A percentile compares a stretch with the other conserved stretches of the same genome.
These are phyloP conservation scores for Uronychia setigera DNA, from an alignment of 73 alveolate species.

Conservation along the genomic window DNA sequence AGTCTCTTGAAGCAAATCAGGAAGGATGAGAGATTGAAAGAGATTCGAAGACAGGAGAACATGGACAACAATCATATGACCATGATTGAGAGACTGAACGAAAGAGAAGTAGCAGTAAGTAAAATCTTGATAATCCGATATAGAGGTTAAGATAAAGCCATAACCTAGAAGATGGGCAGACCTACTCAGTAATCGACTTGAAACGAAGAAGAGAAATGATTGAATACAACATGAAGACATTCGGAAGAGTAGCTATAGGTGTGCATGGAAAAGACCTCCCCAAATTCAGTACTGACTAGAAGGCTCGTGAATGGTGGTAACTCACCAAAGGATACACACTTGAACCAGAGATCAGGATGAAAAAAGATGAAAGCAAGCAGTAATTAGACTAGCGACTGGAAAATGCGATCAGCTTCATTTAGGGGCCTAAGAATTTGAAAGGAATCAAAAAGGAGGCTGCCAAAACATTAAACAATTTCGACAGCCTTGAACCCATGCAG, in stretches of 20 bases:
- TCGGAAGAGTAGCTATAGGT: slow-evolving; percentile 68
- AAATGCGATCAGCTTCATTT: neutral
- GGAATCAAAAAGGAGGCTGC: neutral
- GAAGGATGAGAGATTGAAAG: neutral
- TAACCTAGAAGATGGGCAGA: slow-evolving; percentile 31
- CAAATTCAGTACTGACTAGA: neutral
- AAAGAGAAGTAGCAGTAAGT: slow-evolving; percentile 82
- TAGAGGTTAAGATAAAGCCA: slow-evolving; percentile 54
- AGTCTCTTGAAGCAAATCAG: neutral
- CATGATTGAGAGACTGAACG: slow-evolving; percentile 74
- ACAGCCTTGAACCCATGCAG: neutral
- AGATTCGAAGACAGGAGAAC: neutral
- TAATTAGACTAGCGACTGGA: neutral
- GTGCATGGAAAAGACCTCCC: slow-evolving; percentile 80
- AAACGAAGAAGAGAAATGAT: slow-evolving; percentile 73
- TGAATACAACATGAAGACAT: slow-evolving; percentile 81
- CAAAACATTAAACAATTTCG: neutral
- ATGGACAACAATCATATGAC: slow-evolving; percentile 44
- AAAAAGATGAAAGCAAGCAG: neutral
- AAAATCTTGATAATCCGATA: slow-evolving; percentile 51
- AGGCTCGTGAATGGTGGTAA: neutral
- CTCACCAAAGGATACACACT: neutral
- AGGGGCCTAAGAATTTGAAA: neutral
- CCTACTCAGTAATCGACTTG: slow-evolving; percentile 65
- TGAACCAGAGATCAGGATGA: neutral